Conservation (phyloP, 495 filamentous ascomycete species). For the Penicillium pulvis region DNA sequence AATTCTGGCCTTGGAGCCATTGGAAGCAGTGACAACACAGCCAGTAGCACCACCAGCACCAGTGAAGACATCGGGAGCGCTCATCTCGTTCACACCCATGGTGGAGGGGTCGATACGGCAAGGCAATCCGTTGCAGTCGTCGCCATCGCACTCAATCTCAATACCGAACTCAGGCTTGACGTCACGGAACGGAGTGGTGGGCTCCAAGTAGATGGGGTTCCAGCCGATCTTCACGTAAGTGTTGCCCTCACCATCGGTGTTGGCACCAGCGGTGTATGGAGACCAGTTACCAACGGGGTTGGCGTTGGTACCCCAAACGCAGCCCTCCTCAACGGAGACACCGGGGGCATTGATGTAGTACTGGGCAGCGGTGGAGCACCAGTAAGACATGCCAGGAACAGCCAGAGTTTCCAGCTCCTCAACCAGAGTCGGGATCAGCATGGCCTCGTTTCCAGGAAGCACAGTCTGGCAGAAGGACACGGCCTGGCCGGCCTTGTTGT, state of each 20-base stretch:
- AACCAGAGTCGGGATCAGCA: slow-evolving; percentile 80
- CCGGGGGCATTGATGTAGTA: slow-evolving; percentile 83
- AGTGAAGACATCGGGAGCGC: slow-evolving; percentile 42
- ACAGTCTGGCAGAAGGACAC: slow-evolving; percentile 85
- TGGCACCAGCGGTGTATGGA: slow-evolving; percentile 77
- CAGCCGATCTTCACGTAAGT: slow-evolving; percentile 79
- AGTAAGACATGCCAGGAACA: slow-evolving; percentile 71
- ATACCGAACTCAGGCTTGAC: slow-evolving; percentile 67
- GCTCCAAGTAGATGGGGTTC: slow-evolving; percentile 74
- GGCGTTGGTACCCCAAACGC: slow-evolving; percentile 67
- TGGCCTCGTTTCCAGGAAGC: slow-evolving; percentile 82
- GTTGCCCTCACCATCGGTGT: slow-evolving; percentile 62
- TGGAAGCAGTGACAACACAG: slow-evolving; percentile 77
- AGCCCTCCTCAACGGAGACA: slow-evolving; percentile 58
- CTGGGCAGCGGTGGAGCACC: slow-evolving; percentile 75
- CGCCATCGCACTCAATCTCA: slow-evolving; percentile 67
- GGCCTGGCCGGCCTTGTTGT: slow-evolving; percentile 61
- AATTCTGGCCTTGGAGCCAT: slow-evolving; percentile 66
- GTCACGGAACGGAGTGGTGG: slow-evolving; percentile 56
- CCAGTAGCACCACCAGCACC: slow-evolving; percentile 74
- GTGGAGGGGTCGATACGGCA: slow-evolving; percentile 71
- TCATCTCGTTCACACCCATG: slow-evolving; percentile 62
- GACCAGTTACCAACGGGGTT: slow-evolving; percentile 78
- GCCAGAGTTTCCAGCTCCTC: slow-evolving; percentile 56
- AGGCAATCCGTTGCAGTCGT: slow-evolving; percentile 70